Conservation (phyloP, 306 rosid genomes). For the Acacia acuminata region DNA sequence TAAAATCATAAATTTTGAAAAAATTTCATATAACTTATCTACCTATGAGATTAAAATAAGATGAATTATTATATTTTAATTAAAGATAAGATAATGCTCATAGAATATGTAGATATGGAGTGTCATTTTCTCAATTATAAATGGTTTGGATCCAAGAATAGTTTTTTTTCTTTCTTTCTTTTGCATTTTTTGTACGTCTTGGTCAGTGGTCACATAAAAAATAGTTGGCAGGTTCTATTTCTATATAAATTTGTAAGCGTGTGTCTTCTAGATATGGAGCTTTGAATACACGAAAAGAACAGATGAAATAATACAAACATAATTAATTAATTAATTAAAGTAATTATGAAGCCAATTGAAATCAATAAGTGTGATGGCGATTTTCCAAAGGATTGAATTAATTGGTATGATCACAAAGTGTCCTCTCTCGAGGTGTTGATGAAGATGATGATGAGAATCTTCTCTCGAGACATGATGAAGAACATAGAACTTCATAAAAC, state of each 20-base stretch:
- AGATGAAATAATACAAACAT: background rate
- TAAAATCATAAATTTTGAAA: too few relatives aligned
- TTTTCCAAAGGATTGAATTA: background rate
- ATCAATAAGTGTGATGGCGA: background rate
- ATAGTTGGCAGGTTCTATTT: background rate
- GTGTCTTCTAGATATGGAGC: background rate
- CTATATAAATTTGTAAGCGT: background rate
- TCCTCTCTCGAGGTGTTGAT: background rate
- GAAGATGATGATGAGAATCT: slow-evolving; percentile 30
- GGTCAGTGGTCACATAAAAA: background rate
- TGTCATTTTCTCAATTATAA: background rate
- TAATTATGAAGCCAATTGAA: slow-evolving; percentile 4
- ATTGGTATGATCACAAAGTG: background rate
- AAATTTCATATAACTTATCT: too few relatives aligned
- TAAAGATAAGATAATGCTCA: fast-evolving
- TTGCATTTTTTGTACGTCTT: background rate
- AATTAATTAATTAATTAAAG: background rate
- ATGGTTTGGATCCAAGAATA: background rate
- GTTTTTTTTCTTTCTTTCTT: background rate
- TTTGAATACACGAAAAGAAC: background rate
- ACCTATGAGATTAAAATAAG: too few relatives aligned
- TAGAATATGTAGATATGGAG: too few relatives aligned
- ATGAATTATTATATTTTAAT: too few relatives aligned
- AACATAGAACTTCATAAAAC: slow-evolving; percentile 7
- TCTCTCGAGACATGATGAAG: slow-evolving; percentile 12